Evolutionary conservation across 2,329 filamentous ascomycete species (phyloP), one percentile per base, ranked within the genome.

Genomic region (Exophiala bonariae): DNA sequence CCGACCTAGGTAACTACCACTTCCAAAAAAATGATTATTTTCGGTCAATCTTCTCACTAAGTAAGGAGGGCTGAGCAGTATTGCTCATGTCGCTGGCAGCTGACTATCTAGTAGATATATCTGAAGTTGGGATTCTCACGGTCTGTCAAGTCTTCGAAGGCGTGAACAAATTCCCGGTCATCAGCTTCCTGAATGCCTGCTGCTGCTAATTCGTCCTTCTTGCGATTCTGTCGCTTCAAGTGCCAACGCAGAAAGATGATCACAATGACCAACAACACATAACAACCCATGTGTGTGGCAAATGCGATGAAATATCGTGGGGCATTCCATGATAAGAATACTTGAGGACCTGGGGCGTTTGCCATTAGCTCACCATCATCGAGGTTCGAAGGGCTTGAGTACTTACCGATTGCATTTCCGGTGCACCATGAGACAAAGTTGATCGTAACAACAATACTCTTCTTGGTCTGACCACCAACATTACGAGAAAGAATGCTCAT

Each of bases 381-480:
- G 13, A n/a, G 2, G 34, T 3, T 34, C 23, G 37, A 3, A 14
- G 41, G 17, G 10, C 14, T 8, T 20, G 30, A 16, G 20, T 11
- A 28, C 42, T 22, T 38, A 28, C 42, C 44, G 14, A 85, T 81
- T 2, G 83, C 78, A 56, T 88, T 88, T 1, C 85, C 85, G 0
- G 78, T 75, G 16, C 80, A 77, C 84, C 84, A 88, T 33, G 81
- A 77, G 54, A 87, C 74, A 60, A 89, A 88, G 64, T 86, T 87
- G 55, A 81, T 76, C 4, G 85, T 82, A 3, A 88, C 78, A 5
- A 80, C 81, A 8, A 83, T 76, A 0, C 78, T 77, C 64, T 87
- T 88, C 69, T 89, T 89, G 2, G 85, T 89, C 57, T 86, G 83
- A 0, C 86, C 86, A 19, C 81, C 86, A 8, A 87, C 72, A 59